Evolutionary conservation across 2,329 filamentous ascomycete genomes (phyloP).

Genomic region (Bertia moriformis): DNA sequence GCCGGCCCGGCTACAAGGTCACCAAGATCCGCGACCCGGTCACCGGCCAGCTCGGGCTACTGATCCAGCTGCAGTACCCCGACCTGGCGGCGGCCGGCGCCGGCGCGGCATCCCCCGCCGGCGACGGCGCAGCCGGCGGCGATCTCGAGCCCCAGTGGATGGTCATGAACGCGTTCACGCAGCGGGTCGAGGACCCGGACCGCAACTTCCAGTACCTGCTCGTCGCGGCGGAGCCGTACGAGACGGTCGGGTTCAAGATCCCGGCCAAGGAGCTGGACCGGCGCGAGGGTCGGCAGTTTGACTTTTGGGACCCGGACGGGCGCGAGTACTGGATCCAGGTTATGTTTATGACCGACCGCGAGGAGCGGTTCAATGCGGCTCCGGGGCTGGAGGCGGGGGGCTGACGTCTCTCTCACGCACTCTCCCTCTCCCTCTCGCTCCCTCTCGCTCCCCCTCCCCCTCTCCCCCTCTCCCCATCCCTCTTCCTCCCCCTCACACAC

Average conservation of each 20-base stretch:
- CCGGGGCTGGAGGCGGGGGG: conserved; percentile 43
- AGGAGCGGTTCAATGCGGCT: conserved; percentile 70
- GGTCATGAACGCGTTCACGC: conserved; percentile 96
- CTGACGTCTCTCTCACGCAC: no score
- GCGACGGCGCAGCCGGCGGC: no score
- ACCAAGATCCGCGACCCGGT: conserved; percentile 86
- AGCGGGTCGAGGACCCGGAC: conserved; percentile 88
- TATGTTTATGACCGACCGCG: conserved; percentile 95
- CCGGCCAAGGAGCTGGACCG: conserved; percentile 87
- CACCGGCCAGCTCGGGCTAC: conserved; percentile 72
- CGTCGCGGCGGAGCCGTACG: conserved; percentile 91
- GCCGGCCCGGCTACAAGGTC: conserved; percentile 90
- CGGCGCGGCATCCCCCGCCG: no score
- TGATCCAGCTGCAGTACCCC: conserved; percentile 95
- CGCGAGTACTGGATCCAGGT: conserved; percentile 98
- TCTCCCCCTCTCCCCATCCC: no score
- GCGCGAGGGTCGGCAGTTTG: conserved; percentile 75
- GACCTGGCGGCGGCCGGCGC: conserved; percentile 74
- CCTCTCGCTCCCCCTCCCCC: no score
- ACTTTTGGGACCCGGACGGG: conserved; percentile 86
- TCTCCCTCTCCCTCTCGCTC: no score
- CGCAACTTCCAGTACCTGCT: conserved; percentile 89
- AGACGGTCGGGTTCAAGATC: conserved; percentile 92
- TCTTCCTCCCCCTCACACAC: no score
- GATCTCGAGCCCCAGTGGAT: conserved; percentile 70